Evolutionary conservation across 495 filamentous ascomycete species (phyloP), one percentile per base, ranked within the genome.

Genomic region (Aspergillus hancockii): DNA sequence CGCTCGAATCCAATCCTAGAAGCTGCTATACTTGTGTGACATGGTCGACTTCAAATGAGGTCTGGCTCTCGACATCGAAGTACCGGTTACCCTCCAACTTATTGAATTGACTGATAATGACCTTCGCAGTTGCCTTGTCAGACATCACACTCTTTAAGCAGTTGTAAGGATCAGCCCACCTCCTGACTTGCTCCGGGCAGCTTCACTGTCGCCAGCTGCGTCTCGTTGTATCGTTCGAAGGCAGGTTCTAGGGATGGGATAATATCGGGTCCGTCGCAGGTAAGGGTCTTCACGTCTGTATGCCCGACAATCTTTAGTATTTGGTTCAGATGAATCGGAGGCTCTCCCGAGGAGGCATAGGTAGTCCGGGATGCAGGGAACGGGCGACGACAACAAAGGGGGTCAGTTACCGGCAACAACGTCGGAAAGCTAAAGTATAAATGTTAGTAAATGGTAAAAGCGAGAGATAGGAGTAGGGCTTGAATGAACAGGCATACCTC

Each of bases 211-310:
- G 85, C 74, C 70, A 97, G 88, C 72, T 99, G 95, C 73, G 91
- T 88, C 72, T 97, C 93, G 67, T 96, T 98, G 83, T 99, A 97
- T 72, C 88, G 90, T 75, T 93, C 82, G 75, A 97, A 94, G 0
- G 94, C 92, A 3, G 92, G 90, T 5, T 75, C 80, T 12, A 97
- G 87, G 40, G 88, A 85, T 54, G 82, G 71, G 28, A 93, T 73
- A 41, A 93, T 74, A 49, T 81, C 78, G 10, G 86, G 84, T 25
- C 84, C 86, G 64, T 92, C 86, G 70, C 81, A 76, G 18, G 89
- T 92, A 40, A 99, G 80, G 50, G 84, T 74, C 71, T 97, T 96
- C 79, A 99, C 90, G 68, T 96, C 94, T 98, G 67, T 40, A 23
- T 47, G 34, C 19, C 34, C 54, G 60, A n/a, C 38, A 57, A 47